Evolutionary conservation across 345 rosid genomes (phyloP), one percentile per base, ranked within the genome.

Genomic region (Aegle marmelos): DNA sequence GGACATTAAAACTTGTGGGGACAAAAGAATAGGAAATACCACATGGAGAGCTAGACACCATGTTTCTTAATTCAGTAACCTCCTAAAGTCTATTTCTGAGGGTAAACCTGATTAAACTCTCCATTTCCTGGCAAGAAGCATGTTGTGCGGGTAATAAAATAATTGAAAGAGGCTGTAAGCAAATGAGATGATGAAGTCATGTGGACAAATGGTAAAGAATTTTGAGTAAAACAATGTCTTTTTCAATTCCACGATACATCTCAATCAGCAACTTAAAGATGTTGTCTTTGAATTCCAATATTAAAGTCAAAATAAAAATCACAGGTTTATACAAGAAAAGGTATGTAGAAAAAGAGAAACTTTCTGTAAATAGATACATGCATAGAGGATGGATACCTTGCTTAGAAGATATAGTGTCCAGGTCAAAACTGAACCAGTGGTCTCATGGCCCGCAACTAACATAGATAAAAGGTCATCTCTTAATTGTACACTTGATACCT

Each of bases 391-490:
- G 24, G 16, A 10, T 92, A 94, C 99, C 98, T 95, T 92, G 84
- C 96, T 93, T 74, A 95, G 89, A 84, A 95, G 99, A 88, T 93
- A 95, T 75, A 92, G 72, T 17, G 99, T 95, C 98, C 99, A 95
- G 24, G 98, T 95, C 86, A 95, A 89, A 14, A 92, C 97, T 13
- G 99, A 95, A 66, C 94, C 99, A 5, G 99, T 95, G 75, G 99
- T 95, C 87, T 93, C 99, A 75, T 93, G 98, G 76, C 99, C 98
- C 24, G 99, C 99, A 36, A 93, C 99, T 82, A 95, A 88, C 97
- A 93, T 91, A 58, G 99, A 95, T 82, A 95, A 83, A 77, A 93
- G 93, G 87, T 95, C 99, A 82, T 95, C 98, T 58, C 97, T 86
- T 81, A 95, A 81, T 82, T 93, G 99, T 58, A 82, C 75, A 78